Conservation (phyloP, 306 rosid genomes). For the Malus orientalis region DNA sequence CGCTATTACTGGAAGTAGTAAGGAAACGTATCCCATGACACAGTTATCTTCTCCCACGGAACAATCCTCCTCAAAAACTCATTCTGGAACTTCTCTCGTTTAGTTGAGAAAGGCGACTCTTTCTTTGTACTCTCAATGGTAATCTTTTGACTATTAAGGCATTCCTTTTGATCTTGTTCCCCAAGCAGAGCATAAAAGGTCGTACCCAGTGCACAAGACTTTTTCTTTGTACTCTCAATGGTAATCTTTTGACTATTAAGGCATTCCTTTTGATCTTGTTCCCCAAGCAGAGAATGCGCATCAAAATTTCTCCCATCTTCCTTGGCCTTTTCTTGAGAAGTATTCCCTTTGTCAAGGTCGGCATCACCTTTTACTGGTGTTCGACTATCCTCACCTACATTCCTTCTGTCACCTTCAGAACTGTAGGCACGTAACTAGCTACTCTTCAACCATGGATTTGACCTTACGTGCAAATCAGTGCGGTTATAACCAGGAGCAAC, state of each 20-base stretch:
- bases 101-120: conserved; percentile 71
- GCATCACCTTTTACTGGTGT: conserved; percentile 49
- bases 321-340: conserved; percentile 29
- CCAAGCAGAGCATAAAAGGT: conserved; percentile 46
- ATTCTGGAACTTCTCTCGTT: conserved; percentile 66
- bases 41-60: conserved; percentile 87
- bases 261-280: too few species aligned
- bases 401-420: conserved; percentile 81
- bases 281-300: conserved; percentile 15
- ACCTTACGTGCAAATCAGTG: conserved; percentile 24
- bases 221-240: too few species aligned
- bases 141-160: conserved; percentile 71
- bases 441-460: conserved; percentile 24
- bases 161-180: conserved; percentile 79
- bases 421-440: conserved; percentile 51
- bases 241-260: too few species aligned
- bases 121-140: conserved; percentile 54
- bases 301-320: conserved; percentile 41
- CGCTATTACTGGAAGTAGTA: conserved; percentile 67
- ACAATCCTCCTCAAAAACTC: conserved; percentile 76
- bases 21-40: conserved; percentile 89
- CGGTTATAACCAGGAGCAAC: conserved; percentile 25
- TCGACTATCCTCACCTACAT: conserved; percentile 66
- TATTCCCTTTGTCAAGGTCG: conserved; percentile 35
- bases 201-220: too few species aligned